These are phyloP conservation scores for Diaporthe humulicola DNA, from an alignment of 2,329 filamentous ascomycete genomes.

Conservation along the genomic window DNA sequence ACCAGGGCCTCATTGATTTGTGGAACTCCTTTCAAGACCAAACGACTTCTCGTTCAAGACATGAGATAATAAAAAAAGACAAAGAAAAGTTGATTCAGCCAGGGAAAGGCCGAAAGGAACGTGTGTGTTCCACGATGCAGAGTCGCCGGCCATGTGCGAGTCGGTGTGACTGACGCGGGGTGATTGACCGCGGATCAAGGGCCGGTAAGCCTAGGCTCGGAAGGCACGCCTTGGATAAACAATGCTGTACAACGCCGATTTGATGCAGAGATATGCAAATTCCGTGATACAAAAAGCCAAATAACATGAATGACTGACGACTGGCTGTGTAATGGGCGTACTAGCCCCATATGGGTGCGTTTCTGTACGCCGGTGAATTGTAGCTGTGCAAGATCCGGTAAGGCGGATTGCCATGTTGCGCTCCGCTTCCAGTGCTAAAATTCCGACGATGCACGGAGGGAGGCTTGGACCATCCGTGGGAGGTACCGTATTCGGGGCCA, in stretches of 20 bases:
- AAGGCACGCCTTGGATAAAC: not conserved
- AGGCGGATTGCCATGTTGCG: slow-evolving; percentile 49
- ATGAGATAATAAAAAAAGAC: slow-evolving; percentile 18
- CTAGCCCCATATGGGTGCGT: slow-evolving; percentile 69
- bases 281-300: not conserved
- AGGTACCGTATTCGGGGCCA: slow-evolving; percentile 3
- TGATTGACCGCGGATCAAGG: not conserved
- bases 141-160: not conserved
- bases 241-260: slow-evolving; percentile 28
- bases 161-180: not conserved
- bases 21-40: slow-evolving; percentile 5
- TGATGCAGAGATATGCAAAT: slow-evolving; percentile 31
- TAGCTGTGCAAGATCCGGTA: slow-evolving; percentile 71
- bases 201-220: not conserved
- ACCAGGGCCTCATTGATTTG: not conserved
- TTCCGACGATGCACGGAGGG: slow-evolving; percentile 53
- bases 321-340: not conserved
- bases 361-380: slow-evolving; percentile 68
- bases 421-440: slow-evolving; percentile 50
- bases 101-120: not conserved
- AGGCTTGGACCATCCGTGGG: slow-evolving; percentile 41
- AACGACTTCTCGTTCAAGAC: not conserved
- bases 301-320: not conserved
- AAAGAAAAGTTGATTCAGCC: not conserved
- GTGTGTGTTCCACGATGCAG: not conserved